Evolutionary conservation across 352 stramenopile genomes (phyloP).

Genomic region (Globisporangium uncinulatum): DNA sequence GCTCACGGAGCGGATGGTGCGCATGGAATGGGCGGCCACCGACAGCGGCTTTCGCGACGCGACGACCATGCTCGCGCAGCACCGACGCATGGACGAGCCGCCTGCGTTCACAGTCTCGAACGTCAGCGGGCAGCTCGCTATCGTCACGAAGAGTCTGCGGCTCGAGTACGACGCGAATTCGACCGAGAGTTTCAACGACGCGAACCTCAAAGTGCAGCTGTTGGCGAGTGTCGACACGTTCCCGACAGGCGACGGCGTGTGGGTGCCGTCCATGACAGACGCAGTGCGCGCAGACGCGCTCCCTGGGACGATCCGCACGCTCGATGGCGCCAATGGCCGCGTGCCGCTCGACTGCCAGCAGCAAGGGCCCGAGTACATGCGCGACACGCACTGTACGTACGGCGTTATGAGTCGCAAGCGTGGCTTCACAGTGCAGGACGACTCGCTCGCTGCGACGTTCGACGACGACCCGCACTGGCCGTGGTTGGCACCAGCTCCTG

Average conservation of each 20-base stretch:
- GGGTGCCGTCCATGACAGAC: constrained; percentile 21
- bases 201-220: constrained; percentile 21
- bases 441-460: constrained; percentile 20
- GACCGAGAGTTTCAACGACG: constrained; percentile 19
- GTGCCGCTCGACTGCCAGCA: constrained; percentile 24
- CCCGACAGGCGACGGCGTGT: background rate
- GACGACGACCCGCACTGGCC: constrained; percentile 20
- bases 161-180: constrained; percentile 17
- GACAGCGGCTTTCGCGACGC: constrained; percentile 16
- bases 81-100: constrained; percentile 12
- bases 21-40: constrained; percentile 22
- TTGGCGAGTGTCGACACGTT: background rate
- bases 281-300: constrained; percentile 15
- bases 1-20: constrained; percentile 25
- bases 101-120: constrained; percentile 12
- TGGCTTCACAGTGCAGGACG: constrained; percentile 33
- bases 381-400: constrained; percentile 34
- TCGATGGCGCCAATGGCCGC: constrained; percentile 26
- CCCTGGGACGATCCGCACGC: constrained; percentile 31
- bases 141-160: constrained; percentile 14
- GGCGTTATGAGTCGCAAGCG: constrained; percentile 25
- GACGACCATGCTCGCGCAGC: constrained; percentile 19
- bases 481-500: constrained; percentile 15
- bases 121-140: constrained; percentile 13
- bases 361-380: constrained; percentile 20